These are phyloP conservation scores for Westerdykella ornata DNA, from an alignment of 2,329 filamentous ascomycete genomes.

Conservation along the genomic window DNA sequence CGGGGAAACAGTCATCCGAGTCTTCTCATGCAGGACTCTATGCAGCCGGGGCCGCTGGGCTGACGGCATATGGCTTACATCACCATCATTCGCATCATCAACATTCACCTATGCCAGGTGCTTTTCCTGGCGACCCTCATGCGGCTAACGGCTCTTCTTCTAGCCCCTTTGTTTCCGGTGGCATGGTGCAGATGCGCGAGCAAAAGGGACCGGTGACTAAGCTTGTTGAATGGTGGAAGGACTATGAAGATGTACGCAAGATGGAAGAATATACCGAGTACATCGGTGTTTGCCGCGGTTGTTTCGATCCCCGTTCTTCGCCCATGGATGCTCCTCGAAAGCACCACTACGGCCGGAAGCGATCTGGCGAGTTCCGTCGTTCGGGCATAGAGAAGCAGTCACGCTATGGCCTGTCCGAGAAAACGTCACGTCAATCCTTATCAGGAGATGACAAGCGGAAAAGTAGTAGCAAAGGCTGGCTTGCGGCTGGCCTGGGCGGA, in stretches of 20 bases:
- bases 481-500: constrained; percentile 50
- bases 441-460: constrained; percentile 35
- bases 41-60: constrained; percentile 42
- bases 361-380: constrained; percentile 41
- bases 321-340: constrained; percentile 54
- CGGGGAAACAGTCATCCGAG: constrained; percentile 41
- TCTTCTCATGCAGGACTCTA: constrained; percentile 41
- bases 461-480: constrained; percentile 43
- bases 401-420: constrained; percentile 43
- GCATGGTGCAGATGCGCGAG: constrained; percentile 42
- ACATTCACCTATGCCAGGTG: constrained; percentile 26
- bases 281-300: constrained; percentile 59
- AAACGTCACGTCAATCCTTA: constrained; percentile 29
- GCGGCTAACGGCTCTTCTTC: constrained; percentile 12
- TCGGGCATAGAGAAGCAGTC: constrained; percentile 54
- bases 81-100: constrained; percentile 34
- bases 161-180: constrained; percentile 21
- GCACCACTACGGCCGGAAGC: constrained; percentile 49
- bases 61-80: constrained; percentile 43
- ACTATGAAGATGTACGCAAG: constrained; percentile 56
- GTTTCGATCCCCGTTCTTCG: constrained; percentile 55
- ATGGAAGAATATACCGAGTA: constrained; percentile 63
- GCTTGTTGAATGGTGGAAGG: constrained; percentile 56
- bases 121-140: constrained; percentile 22
- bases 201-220: constrained; percentile 51